Evolutionary conservation across 2,329 filamentous ascomycete species (phyloP).

Genomic region (Apiospora rasikravindrae): DNA sequence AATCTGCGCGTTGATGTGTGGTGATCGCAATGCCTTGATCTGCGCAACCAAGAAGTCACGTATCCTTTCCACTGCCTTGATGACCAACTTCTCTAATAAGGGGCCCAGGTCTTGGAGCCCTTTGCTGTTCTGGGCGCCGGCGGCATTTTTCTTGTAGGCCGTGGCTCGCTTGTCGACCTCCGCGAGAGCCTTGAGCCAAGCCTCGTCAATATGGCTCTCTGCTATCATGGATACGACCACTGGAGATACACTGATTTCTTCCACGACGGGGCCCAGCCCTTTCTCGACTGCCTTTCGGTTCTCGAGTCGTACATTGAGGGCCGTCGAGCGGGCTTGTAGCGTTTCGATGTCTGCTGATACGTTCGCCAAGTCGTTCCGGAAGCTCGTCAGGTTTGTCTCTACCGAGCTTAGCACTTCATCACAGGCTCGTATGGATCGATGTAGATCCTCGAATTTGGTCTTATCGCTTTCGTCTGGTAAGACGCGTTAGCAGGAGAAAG

Average conservation of each 20-base stretch:
- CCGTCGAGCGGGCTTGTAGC: slow-evolving; percentile 83
- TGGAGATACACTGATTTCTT: slow-evolving; percentile 89
- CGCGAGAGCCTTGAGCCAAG: slow-evolving; percentile 81
- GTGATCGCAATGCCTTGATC: slow-evolving; percentile 91
- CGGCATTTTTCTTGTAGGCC: slow-evolving; percentile 70
- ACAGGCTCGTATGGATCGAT: slow-evolving; percentile 86
- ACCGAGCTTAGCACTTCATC: slow-evolving; percentile 94
- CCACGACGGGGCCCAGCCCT: slow-evolving; percentile 83
- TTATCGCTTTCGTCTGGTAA: slow-evolving; percentile 75
- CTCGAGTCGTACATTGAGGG: slow-evolving; percentile 82
- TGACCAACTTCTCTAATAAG: slow-evolving; percentile 80
- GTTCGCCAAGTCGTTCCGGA: slow-evolving; percentile 88
- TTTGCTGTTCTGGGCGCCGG: slow-evolving; percentile 68
- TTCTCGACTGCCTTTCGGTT: slow-evolving; percentile 91
- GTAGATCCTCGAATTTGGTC: slow-evolving; percentile 86
- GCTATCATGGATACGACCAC: slow-evolving; percentile 82
- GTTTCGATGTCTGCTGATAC: slow-evolving; percentile 97
- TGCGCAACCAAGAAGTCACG: slow-evolving; percentile 93
- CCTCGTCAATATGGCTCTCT: slow-evolving; percentile 87
- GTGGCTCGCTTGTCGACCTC: slow-evolving; percentile 79
- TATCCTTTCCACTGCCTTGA: slow-evolving; percentile 93
- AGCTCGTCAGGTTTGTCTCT: slow-evolving; percentile 88
- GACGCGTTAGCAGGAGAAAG: background rate
- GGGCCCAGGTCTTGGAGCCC: slow-evolving; percentile 85
- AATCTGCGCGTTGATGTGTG: slow-evolving; percentile 95